Base-by-base conservation (phyloP, 352 stramenopile genomes). In the Thraustochytrium sp. region DNA sequence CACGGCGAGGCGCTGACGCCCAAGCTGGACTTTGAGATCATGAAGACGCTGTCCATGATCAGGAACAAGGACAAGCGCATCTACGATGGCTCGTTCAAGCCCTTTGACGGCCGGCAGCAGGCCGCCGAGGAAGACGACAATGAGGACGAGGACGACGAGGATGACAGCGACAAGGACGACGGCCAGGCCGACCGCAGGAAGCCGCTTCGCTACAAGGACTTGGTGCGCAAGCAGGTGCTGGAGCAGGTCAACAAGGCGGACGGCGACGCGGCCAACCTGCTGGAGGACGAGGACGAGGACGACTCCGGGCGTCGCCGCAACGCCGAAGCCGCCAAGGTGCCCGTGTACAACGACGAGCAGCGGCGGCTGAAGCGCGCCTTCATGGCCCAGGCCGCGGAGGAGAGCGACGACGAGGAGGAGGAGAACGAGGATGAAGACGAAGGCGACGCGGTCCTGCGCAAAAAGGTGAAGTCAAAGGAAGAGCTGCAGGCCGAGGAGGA, bases 21-120 rank as follows among this genome's bases (percentile, higher is more conserved):
- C 46, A 80, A 80, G 68, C 68, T 80, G 34, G 68, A 80, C 68
- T 42, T 80, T 31, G 82, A 87, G 4, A 86, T 87, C 72, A 54
- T 87, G 85, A 85, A 85, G 29, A 72, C 76, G 26, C 85, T 96
- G 31, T 85, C 89, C 48, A 88, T 96, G 59, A 96, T 96, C 84
- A 89, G 90, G 40, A 94, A 92, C 76, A 90, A 90, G 48, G 91
- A 96, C 85, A 92, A 92, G 56, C 88, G 89, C 72, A 96, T 97
- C 55, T 96, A 96, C 86, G 90, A 96, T 82, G 86, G 89, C 49
- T 88, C 88, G 36, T 92, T 95, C 36, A 85, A 91, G 46, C 94
- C 94, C 65, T 96, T 96, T 80, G 87, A 94, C 77, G 83, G 91
- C 29, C 51, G 84, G 3, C 87, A 89, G 26, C 63, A 37, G 38